Evolutionary conservation across 805 yeast species (phyloP).

Genomic region (Zygosaccharomyces lentus): DNA sequence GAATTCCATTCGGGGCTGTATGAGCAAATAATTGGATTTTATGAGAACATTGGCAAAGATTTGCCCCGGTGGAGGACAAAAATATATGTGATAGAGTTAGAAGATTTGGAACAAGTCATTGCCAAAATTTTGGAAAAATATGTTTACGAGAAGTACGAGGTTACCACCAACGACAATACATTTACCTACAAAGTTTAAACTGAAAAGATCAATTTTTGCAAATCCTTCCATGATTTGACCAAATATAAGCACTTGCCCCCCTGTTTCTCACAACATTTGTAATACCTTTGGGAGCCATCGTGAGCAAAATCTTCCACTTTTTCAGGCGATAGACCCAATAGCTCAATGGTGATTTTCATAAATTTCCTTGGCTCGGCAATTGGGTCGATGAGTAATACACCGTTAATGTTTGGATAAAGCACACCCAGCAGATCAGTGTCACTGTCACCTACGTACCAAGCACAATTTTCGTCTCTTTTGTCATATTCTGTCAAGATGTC

Average conservation of each 20-base stretch:
- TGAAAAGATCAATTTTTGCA: slow-evolving; percentile 4
- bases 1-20: slow-evolving; percentile 13
- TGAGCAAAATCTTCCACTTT: slow-evolving; percentile 2
- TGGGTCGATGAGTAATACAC: slow-evolving; percentile 27
- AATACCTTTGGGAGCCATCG: slow-evolving; percentile 3
- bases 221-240: slow-evolving; percentile 22
- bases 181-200: neutral
- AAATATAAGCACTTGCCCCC: slow-evolving; percentile 12
- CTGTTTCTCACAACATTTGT: slow-evolving; percentile 14
- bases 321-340: slow-evolving; percentile 16
- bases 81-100: slow-evolving; percentile 10
- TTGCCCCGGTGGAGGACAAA: neutral
- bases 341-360: slow-evolving; percentile 13
- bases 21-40: slow-evolving; percentile 10
- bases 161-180: neutral
- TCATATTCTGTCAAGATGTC: slow-evolving; percentile 5
- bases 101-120: slow-evolving; percentile 11
- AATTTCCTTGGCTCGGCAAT: slow-evolving; percentile 18
- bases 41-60: slow-evolving; percentile 5
- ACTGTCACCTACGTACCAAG: slow-evolving; percentile 35
- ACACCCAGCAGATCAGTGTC: slow-evolving; percentile 30
- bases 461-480: neutral
- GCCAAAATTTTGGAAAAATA: slow-evolving; percentile 9
- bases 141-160: slow-evolving; percentile 12
- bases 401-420: slow-evolving; percentile 28